A percentile compares a stretch with the other conserved stretches of the same genome.
These are phyloP conservation scores for Lojkania enalia DNA, from an alignment of 2,329 filamentous ascomycete genomes.

Conservation along the genomic window DNA sequence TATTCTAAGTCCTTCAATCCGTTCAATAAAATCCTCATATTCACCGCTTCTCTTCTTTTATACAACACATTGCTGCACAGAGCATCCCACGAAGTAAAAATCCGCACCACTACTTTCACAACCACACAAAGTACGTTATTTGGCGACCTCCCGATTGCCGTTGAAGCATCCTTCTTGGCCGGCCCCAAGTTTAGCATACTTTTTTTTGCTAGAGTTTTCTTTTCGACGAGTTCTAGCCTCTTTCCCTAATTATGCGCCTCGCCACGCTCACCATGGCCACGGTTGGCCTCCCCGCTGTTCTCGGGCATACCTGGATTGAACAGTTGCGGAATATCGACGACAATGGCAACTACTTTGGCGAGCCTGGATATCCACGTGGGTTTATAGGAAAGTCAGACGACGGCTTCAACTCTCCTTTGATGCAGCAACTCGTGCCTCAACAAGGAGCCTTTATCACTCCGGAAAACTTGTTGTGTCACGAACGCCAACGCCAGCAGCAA, in stretches of 20 bases:
- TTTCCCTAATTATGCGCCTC: too few species aligned
- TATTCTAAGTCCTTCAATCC: conserved; percentile 5
- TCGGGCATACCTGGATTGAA: conserved; percentile 80
- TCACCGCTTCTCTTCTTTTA: background rate
- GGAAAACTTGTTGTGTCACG: conserved; percentile 65
- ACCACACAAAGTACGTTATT: too few species aligned
- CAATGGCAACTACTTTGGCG: conserved; percentile 73
- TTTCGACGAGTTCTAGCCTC: too few species aligned
- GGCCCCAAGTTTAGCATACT: too few species aligned
- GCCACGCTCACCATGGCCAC: conserved; percentile 21
- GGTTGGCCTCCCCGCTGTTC: conserved; percentile 21
- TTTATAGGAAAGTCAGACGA: conserved; percentile 62
- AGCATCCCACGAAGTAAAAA: too few species aligned
- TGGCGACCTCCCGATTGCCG: too few species aligned
- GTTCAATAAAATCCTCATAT: conserved; percentile 2
- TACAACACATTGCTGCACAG: too few species aligned
- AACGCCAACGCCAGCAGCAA: conserved; percentile 59
- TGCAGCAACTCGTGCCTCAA: conserved; percentile 58
- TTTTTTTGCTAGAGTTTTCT: too few species aligned
- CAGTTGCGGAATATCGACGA: conserved; percentile 69
- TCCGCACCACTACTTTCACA: too few species aligned
- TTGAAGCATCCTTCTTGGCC: too few species aligned
- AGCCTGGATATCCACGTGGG: conserved; percentile 74
- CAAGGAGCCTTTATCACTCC: conserved; percentile 51
- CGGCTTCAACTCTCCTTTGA: conserved; percentile 64